phyloP scores from a whole-genome alignment of 2,329 filamentous ascomycete genomes.

The Pseudogymnoascus sp. region DNA sequence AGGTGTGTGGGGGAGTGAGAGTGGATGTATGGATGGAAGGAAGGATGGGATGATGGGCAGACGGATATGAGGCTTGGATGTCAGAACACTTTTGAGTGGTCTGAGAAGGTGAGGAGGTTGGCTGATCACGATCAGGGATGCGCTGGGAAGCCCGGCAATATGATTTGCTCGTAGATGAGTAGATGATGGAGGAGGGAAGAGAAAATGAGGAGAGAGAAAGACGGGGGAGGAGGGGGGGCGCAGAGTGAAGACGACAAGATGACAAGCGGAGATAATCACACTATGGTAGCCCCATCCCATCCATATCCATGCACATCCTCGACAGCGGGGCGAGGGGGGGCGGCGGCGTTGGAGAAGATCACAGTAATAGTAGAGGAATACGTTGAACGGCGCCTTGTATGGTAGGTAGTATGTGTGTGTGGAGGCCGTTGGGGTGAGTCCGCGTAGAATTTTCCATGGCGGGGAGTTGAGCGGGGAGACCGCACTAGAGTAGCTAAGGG shows the following conservation, averaged over 20 bases:
- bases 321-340: neutral
- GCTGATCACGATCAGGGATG: conserved; percentile 2
- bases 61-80: conserved; percentile 4
- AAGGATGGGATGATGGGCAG: neutral
- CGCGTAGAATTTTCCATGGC: conserved; percentile 5
- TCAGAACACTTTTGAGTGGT: neutral
- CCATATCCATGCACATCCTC: neutral
- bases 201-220: neutral
- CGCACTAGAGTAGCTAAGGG: conserved; percentile 4
- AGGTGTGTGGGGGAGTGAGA: neutral
- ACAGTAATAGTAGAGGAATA: neutral
- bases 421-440: conserved; percentile 4
- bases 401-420: neutral
- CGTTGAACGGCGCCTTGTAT: neutral
- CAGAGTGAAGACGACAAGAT: neutral
- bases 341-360: neutral
- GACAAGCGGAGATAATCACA: conserved; percentile 9
- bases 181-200: conserved; percentile 6
- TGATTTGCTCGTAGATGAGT: conserved; percentile 4
- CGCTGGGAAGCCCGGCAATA: neutral
- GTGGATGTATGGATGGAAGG: conserved; percentile 4
- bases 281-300: neutral
- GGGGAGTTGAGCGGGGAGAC: neutral
- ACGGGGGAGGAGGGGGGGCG: neutral
- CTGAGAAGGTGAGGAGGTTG: neutral